Percentiles rank a stretch among this genome's conserved stretches.
Conservation (phyloP, 345 rosid genomes). For the Pugionium dolabratum region DNA sequence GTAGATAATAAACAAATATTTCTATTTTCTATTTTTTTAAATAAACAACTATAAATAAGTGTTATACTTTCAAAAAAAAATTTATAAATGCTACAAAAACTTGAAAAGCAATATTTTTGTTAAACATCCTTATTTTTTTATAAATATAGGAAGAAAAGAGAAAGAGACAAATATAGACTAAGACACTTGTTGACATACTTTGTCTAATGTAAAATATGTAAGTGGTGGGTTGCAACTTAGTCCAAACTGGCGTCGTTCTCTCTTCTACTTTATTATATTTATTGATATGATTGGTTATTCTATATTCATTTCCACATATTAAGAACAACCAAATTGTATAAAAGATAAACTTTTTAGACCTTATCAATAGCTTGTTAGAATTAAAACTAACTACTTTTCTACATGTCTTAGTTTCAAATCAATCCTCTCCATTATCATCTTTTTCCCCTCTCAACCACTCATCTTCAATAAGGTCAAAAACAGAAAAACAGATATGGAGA, state of each 20-base stretch:
- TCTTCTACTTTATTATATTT: background rate
- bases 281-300: conserved; percentile 3
- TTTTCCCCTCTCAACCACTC: conserved; percentile 2
- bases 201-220: conserved; percentile 15
- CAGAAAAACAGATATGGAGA: conserved; percentile 42
- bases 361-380: conserved; percentile 35
- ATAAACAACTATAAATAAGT: too few relatives aligned
- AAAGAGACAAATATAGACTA: too few relatives aligned
- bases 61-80: too few relatives aligned
- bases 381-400: conserved; percentile 21
- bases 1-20: too few relatives aligned
- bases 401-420: conserved; percentile 29
- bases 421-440: conserved; percentile 25
- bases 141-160: too few relatives aligned
- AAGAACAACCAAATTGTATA: conserved; percentile 21
- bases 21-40: too few relatives aligned
- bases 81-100: too few relatives aligned
- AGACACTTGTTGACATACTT: background rate
- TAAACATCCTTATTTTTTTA: too few relatives aligned
- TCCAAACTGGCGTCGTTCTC: conserved; percentile 22
- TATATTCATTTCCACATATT: conserved; percentile 7
- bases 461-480: conserved; percentile 19
- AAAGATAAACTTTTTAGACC: background rate
- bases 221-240: conserved; percentile 25
- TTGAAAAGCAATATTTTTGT: too few relatives aligned